Evolutionary conservation across 2,329 filamentous ascomycete genomes (phyloP).

Genomic region (Diplodia scrobiculata): DNA sequence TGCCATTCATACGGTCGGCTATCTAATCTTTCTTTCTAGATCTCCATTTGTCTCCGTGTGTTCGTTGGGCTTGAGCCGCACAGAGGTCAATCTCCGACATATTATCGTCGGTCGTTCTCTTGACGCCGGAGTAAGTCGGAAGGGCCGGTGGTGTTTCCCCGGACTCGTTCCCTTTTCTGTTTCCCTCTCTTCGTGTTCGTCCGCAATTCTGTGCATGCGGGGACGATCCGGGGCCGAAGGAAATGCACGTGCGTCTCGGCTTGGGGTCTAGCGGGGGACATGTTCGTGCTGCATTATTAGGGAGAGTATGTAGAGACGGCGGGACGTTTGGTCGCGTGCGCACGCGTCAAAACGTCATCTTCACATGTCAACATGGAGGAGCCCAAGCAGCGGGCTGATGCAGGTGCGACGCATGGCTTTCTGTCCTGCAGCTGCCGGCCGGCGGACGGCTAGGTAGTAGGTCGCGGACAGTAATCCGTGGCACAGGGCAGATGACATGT

Average conservation of each 20-base stretch:
- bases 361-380: constrained; percentile 12
- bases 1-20: neutral
- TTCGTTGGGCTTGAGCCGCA: neutral
- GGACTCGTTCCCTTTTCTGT: neutral
- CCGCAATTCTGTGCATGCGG: constrained; percentile 4
- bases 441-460: neutral
- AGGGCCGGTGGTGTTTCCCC: neutral
- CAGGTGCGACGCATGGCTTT: neutral
- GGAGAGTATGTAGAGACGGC: neutral
- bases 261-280: neutral
- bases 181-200: neutral
- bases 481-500: neutral
- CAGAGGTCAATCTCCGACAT: neutral
- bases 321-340: neutral
- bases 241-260: constrained; percentile 18
- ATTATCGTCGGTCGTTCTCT: neutral
- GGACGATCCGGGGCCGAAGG: constrained; percentile 26
- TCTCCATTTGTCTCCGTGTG: neutral
- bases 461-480: neutral
- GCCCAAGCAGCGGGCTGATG: neutral
- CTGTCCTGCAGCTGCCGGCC: neutral
- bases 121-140: constrained; percentile 1
- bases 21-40: neutral
- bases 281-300: neutral
- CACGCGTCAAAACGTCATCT: constrained; percentile 18